A percentile compares a stretch with the other conserved stretches of the same genome.
Evolutionary conservation across 139 green algal genomes (phyloP).

Genomic region (Pedinophyceae sp.): DNA sequence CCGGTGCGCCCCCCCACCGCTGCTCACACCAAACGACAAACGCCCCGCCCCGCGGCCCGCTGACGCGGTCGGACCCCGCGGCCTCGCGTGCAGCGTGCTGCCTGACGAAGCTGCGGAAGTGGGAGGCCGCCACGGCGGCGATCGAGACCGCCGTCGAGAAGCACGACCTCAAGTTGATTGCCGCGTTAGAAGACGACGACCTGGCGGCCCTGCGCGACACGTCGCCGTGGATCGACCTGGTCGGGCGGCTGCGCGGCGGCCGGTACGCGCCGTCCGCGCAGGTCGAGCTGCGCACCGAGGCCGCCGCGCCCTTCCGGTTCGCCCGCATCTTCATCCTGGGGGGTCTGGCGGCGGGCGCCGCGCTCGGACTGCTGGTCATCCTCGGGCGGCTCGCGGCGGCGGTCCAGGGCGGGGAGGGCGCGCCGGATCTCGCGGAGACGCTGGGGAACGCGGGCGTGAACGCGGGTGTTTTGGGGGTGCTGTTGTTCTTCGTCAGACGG

Average conservation of each 20-base stretch:
- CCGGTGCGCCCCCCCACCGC: too few species aligned
- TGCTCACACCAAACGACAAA: too few species aligned
- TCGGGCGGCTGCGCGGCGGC: background rate
- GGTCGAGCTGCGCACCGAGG: constrained; percentile 14
- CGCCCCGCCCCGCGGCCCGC: too few species aligned
- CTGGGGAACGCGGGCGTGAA: constrained; percentile 77
- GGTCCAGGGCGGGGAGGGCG: constrained; percentile 38
- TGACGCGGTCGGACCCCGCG: too few species aligned
- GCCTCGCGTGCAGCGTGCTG: too few species aligned
- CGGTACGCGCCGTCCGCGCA: too few species aligned
- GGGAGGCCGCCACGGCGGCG: constrained; percentile 42
- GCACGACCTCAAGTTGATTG: constrained; percentile 57
- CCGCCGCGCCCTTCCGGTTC: constrained; percentile 67
- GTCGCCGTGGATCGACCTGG: background rate
- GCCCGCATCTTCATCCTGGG: constrained; percentile 56
- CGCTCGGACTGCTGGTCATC: constrained; percentile 69
- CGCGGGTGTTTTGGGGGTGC: constrained; percentile 24
- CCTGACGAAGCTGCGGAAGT: constrained; percentile 56
- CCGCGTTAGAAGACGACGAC: constrained; percentile 48
- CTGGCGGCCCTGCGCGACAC: constrained; percentile 6
- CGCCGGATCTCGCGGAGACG: constrained; percentile 48
- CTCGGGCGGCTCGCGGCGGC: constrained; percentile 28
- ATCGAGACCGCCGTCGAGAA: constrained; percentile 61
- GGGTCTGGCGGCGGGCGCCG: constrained; percentile 41
- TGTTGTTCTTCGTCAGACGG: constrained; percentile 51